A percentile compares a stretch with the other conserved stretches of the same genome.
Conservation (phyloP, 352 stramenopile species). For the Aphanomyces invadans region DNA sequence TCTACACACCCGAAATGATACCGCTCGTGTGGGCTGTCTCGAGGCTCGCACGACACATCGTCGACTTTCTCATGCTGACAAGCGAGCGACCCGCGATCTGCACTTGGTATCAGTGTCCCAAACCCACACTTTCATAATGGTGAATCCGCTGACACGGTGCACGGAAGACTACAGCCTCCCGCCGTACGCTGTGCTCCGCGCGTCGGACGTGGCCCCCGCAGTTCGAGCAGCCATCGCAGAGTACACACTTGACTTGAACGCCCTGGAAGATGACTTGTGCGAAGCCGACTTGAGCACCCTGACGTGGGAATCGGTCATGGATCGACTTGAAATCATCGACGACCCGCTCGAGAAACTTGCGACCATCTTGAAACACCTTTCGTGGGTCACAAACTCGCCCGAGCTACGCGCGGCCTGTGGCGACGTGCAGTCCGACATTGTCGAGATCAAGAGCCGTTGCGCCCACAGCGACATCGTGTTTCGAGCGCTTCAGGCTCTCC, state of each 20-base stretch:
- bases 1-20: too few species aligned
- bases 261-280: conserved; percentile 31
- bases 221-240: conserved; percentile 42
- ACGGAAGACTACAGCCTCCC: conserved; percentile 52
- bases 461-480: conserved; percentile 91
- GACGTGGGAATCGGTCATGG: conserved; percentile 81
- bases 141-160: conserved; percentile 5
- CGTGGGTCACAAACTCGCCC: conserved; percentile 95
- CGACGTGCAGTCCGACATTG: conserved; percentile 88
- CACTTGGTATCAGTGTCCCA: too few species aligned
- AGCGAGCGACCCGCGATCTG: too few species aligned
- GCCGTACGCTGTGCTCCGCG: conserved; percentile 53
- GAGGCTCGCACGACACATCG: too few species aligned
- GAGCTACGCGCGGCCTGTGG: conserved; percentile 90
- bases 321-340: conserved; percentile 89
- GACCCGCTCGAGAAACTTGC: conserved; percentile 89
- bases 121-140: too few species aligned
- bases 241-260: conserved; percentile 42
- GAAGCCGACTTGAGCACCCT: conserved; percentile 26
- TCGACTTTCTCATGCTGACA: too few species aligned
- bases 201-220: conserved; percentile 51
- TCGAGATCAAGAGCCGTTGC: conserved; percentile 87
- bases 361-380: conserved; percentile 94
- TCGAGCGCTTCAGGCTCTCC: conserved; percentile 78
- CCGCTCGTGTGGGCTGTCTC: too few species aligned